Evolutionary conservation across 805 yeast species (phyloP), one percentile per base, ranked within the genome.

Genomic region (Lipomyces sp.): DNA sequence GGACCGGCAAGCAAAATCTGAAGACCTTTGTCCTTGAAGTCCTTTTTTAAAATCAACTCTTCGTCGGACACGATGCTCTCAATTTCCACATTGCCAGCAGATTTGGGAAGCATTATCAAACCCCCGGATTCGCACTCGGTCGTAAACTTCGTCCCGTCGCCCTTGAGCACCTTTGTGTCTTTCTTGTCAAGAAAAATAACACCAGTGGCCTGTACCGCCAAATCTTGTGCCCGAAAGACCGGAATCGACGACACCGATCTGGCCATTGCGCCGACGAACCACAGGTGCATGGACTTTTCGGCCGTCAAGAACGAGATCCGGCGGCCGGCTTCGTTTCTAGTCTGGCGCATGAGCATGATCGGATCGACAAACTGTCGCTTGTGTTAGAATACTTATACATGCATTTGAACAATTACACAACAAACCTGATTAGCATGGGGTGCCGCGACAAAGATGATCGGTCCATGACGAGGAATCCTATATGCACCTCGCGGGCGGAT

Each of bases 401-500:
- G n/a, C n/a, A n/a, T n/a, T n/a, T n/a, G n/a, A n/a, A n/a, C n/a
- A n/a, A n/a, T n/a, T n/a, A n/a, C n/a, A n/a, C n/a, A 23, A 46
- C 46, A 23, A 40, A 55, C 57, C 34, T 87, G 95, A 64, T 87
- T 87, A n/a, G 96, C 95, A 71, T 91, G 98, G 1, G 98, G 98
- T 1, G 96, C 98, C 10, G 93, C 95, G 32, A 93, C 98, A 56
- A 93, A 83, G 47, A 91, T 84, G 7, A 89, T 83, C 0, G 98
- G 91, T 0, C 96, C 97, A 8, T 76, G 68, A 28, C 76, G 73
- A 13, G 85, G 84, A 44, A 80, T 75, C 41, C 78, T 77, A 69
- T 80, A 87, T 1, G 95, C 88, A 1, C 97, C 96, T 53, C 98
- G 76, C 2, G 93, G 81, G 46, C 87, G 76, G 56, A 91, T 88